Evolutionary conservation across 192 early-diverging fungal species (phyloP).

Genomic region (Linnemannia schmuckeri): DNA sequence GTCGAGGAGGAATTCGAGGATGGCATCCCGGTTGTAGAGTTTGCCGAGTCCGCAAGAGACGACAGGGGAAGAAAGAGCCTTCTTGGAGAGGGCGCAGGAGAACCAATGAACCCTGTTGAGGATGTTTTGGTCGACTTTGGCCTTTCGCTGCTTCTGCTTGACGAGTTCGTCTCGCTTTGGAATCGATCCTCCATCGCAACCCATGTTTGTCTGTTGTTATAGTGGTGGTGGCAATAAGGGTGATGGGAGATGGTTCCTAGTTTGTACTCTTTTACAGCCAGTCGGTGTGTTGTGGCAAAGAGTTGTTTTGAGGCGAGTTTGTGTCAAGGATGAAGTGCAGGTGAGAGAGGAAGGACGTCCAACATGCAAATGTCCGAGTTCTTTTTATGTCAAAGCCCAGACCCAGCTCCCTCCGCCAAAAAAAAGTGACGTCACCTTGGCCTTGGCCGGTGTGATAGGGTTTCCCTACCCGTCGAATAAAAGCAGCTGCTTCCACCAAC

Average conservation of each 20-base stretch:
- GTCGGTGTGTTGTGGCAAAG: background rate
- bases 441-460: too few species aligned
- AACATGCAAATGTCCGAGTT: background rate
- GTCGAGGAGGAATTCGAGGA: slow-evolving; percentile 83
- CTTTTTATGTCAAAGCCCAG: background rate
- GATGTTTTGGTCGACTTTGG: slow-evolving; percentile 75
- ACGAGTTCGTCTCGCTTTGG: slow-evolving; percentile 88
- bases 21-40: slow-evolving; percentile 86
- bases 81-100: slow-evolving; percentile 86
- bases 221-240: background rate
- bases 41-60: slow-evolving; percentile 80
- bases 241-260: background rate
- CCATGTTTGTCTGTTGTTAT: slow-evolving; percentile 59
- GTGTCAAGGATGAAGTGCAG: background rate
- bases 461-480: background rate
- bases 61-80: slow-evolving; percentile 67
- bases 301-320: background rate
- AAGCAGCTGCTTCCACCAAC: background rate
- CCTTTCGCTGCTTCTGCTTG: slow-evolving; percentile 79
- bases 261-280: background rate
- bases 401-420: background rate
- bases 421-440: background rate
- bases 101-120: slow-evolving; percentile 76
- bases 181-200: slow-evolving; percentile 92
- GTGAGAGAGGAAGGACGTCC: background rate